Evolutionary conservation across 108 stramenopile species (phyloP).

Genomic region (Cyclotella choctawhatcheeana): DNA sequence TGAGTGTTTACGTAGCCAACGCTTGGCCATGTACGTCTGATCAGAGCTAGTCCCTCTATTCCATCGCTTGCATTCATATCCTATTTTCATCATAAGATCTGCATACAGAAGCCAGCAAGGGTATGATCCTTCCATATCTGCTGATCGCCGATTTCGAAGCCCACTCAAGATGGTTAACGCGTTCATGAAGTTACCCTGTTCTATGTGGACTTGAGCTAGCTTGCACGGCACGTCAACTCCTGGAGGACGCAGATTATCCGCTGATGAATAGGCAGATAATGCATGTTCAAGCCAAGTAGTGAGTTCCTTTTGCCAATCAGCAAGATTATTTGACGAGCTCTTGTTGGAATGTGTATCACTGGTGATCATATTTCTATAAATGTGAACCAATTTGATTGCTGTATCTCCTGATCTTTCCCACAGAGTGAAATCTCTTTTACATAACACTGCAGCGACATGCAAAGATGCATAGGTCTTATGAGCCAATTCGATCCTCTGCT

Average conservation of each 20-base stretch:
- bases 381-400: slow-evolving; percentile 61
- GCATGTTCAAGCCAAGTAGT: slow-evolving; percentile 76
- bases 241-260: slow-evolving; percentile 78
- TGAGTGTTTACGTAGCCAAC: slow-evolving; percentile 86
- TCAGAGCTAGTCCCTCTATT: slow-evolving; percentile 58
- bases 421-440: slow-evolving; percentile 77
- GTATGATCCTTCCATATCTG: slow-evolving; percentile 73
- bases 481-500: slow-evolving; percentile 63
- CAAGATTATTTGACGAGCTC: slow-evolving; percentile 20
- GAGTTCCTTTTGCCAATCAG: slow-evolving; percentile 19
- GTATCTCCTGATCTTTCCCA: slow-evolving; percentile 86
- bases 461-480: slow-evolving; percentile 83
- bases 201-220: slow-evolving; percentile 70
- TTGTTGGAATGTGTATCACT: not conserved
- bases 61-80: slow-evolving; percentile 83
- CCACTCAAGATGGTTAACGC: slow-evolving; percentile 82
- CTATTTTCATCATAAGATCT: slow-evolving; percentile 84
- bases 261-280: slow-evolving; percentile 65
- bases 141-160: slow-evolving; percentile 44
- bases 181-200: slow-evolving; percentile 71
- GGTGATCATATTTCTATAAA: slow-evolving; percentile 49
- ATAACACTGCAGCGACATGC: slow-evolving; percentile 80
- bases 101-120: slow-evolving; percentile 81
- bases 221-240: slow-evolving; percentile 83
- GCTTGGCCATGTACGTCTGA: slow-evolving; percentile 76